Conservation (phyloP, 768 basidiomycete genomes). For the Sarcomyxa edulis region DNA sequence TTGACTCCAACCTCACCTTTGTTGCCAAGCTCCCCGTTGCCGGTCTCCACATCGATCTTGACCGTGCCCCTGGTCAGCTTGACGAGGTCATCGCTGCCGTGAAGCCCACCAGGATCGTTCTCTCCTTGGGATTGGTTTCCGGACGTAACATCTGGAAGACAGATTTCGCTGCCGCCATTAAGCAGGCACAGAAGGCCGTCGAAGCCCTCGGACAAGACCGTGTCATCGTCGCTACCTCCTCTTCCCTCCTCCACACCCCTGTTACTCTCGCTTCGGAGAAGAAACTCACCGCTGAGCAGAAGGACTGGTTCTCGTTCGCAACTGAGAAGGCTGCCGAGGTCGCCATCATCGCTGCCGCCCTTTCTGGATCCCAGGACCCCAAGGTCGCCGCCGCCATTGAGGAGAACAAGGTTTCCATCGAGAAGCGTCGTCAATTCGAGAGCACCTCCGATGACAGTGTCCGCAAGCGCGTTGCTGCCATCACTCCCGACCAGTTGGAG, state of each 20-base stretch:
- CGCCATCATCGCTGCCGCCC: slow-evolving; percentile 74
- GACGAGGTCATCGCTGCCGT: slow-evolving; percentile 75
- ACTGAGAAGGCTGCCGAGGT: slow-evolving; percentile 94
- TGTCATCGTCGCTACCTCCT: slow-evolving; percentile 92
- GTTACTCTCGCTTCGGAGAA: slow-evolving; percentile 92
- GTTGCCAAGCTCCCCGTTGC: slow-evolving; percentile 88
- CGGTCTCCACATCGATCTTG: slow-evolving; percentile 94
- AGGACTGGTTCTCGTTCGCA: slow-evolving; percentile 99
- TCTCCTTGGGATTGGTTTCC: slow-evolving; percentile 94
- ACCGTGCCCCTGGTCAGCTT: slow-evolving; percentile 89
- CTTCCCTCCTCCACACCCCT: slow-evolving; percentile 96
- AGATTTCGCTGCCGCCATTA: slow-evolving; percentile 81
- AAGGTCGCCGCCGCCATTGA: slow-evolving; percentile 70
- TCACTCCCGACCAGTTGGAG: slow-evolving; percentile 80
- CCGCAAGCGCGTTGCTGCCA: slow-evolving; percentile 90
- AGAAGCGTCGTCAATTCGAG: slow-evolving; percentile 94
- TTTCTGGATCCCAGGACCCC: slow-evolving; percentile 81
- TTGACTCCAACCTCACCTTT: slow-evolving; percentile 86
- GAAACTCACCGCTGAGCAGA: slow-evolving; percentile 82
- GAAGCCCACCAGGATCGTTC: slow-evolving; percentile 72
- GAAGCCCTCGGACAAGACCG: slow-evolving; percentile 79
- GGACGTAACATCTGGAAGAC: slow-evolving; percentile 99
- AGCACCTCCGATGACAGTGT: slow-evolving; percentile 88
- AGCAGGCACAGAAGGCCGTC: slow-evolving; percentile 79
- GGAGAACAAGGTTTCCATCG: slow-evolving; percentile 85